Conservation (phyloP, 768 basidiomycete species). For the Mycena epipterygia region DNA sequence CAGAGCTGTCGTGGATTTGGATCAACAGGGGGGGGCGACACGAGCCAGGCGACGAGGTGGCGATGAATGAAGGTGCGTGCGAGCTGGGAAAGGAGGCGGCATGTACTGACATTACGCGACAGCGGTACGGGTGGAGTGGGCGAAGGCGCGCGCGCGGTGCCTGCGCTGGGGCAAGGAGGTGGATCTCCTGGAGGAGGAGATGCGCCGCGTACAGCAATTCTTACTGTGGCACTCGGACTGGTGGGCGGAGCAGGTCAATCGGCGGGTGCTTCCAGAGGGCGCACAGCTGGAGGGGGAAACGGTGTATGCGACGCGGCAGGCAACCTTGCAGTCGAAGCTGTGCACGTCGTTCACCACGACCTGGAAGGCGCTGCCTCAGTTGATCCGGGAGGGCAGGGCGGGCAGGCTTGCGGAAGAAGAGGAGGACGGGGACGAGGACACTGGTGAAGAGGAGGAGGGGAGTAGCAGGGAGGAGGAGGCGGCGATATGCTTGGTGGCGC, state of each 20-base stretch:
- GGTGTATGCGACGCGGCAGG: slow-evolving; percentile 28
- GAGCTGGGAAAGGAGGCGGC: neutral
- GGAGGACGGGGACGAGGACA: neutral
- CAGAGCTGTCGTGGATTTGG: slow-evolving; percentile 18
- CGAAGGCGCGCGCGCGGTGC: too few species aligned
- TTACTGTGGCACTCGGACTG: slow-evolving; percentile 22
- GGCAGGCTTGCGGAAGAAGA: neutral
- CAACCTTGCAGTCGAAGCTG: neutral
- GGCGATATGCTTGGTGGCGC: neutral
- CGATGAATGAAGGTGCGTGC: slow-evolving; percentile 17
- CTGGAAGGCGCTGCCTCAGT: neutral
- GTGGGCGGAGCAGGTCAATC: slow-evolving; percentile 20
- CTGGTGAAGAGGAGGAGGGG: neutral
- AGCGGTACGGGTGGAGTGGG: slow-evolving; percentile 29
- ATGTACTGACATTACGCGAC: neutral
- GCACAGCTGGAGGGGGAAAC: slow-evolving; percentile 23
- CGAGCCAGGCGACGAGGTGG: neutral
- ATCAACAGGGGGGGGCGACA: neutral
- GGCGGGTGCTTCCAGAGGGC: neutral
- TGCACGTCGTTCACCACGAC: neutral
- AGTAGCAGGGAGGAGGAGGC: too few species aligned
- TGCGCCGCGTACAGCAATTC: slow-evolving; percentile 17
- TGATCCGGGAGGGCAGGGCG: neutral
- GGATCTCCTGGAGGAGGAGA: too few species aligned
- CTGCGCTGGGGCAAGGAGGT: too few species aligned